phyloP scores from a whole-genome alignment of 2,329 filamentous ascomycete genomes.

The Aureobasidium subglaciale region DNA sequence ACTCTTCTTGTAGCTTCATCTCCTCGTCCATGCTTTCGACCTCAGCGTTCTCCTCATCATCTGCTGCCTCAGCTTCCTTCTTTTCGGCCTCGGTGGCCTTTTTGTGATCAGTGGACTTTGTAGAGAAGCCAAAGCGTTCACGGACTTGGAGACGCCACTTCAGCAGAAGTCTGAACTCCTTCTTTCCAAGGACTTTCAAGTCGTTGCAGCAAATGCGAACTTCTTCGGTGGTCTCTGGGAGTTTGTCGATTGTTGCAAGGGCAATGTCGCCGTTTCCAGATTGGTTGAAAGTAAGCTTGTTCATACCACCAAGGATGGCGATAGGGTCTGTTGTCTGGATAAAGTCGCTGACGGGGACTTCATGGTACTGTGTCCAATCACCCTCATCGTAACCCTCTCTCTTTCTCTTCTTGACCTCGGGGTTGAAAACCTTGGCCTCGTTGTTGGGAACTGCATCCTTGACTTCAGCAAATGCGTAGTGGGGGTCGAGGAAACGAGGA shows the following conservation, averaged over 20 bases:
- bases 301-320: conserved; percentile 77
- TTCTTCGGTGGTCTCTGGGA: conserved; percentile 80
- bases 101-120: conserved; percentile 16
- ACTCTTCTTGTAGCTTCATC: conserved; percentile 77
- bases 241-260: conserved; percentile 72
- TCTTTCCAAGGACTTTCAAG: conserved; percentile 82
- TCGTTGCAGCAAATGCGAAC: conserved; percentile 72
- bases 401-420: conserved; percentile 95
- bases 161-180: conserved; percentile 85
- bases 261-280: conserved; percentile 70
- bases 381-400: conserved; percentile 96
- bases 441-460: conserved; percentile 81
- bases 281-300: conserved; percentile 77
- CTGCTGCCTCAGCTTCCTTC: conserved; percentile 32
- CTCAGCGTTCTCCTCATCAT: conserved; percentile 62
- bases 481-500: conserved; percentile 83
- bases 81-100: conserved; percentile 26
- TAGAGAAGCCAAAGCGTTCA: conserved; percentile 74
- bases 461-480: conserved; percentile 88
- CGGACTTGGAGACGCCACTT: conserved; percentile 85
- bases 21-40: conserved; percentile 93
- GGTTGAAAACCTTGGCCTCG: conserved; percentile 96
- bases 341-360: conserved; percentile 81
- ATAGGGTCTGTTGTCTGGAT: conserved; percentile 92
- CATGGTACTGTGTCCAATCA: conserved; percentile 87